Percentiles rank a stretch among this genome's conserved stretches.
Conservation (phyloP, 2,329 filamentous ascomycete genomes). For the Cercospora beticola region DNA sequence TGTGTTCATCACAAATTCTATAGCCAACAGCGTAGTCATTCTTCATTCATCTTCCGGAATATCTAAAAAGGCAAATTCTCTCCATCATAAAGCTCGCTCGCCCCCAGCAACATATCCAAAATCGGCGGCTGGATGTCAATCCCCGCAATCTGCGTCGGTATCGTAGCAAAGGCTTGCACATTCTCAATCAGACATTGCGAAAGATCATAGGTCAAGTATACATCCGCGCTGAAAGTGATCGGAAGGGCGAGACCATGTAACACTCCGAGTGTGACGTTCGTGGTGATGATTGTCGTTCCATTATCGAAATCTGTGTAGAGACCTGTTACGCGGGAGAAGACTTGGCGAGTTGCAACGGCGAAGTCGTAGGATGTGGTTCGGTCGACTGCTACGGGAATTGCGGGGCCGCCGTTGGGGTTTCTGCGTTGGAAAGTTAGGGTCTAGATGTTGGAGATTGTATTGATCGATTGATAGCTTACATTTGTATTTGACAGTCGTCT, state of each 20-base stretch:
- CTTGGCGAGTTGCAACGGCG: slow-evolving; percentile 14
- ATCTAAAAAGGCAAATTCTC: neutral
- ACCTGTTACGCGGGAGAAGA: slow-evolving; percentile 19
- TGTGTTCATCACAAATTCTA: neutral
- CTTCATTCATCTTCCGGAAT: neutral
- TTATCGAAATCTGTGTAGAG: slow-evolving; percentile 8
- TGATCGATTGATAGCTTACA: neutral
- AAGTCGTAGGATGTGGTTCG: slow-evolving; percentile 5
- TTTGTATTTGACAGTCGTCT: slow-evolving; percentile 13
- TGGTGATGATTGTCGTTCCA: neutral
- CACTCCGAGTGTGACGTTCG: neutral
- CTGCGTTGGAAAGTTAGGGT: neutral
- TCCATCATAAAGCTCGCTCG: neutral
- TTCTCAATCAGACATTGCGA: neutral
- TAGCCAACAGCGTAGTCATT: neutral
- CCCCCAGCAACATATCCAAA: neutral
- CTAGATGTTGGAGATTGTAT: neutral
- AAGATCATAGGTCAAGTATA: neutral
- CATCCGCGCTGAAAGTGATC: neutral
- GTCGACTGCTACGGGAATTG: slow-evolving; percentile 12
- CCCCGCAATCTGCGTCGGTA: neutral
- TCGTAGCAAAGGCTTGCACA: neutral
- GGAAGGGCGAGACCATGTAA: neutral
- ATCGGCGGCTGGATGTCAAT: neutral
- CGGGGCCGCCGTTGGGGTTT: slow-evolving; percentile 4